These are phyloP conservation scores for Talaromyces adpressus DNA, from an alignment of 495 filamentous ascomycete genomes.

Conservation along the genomic window DNA sequence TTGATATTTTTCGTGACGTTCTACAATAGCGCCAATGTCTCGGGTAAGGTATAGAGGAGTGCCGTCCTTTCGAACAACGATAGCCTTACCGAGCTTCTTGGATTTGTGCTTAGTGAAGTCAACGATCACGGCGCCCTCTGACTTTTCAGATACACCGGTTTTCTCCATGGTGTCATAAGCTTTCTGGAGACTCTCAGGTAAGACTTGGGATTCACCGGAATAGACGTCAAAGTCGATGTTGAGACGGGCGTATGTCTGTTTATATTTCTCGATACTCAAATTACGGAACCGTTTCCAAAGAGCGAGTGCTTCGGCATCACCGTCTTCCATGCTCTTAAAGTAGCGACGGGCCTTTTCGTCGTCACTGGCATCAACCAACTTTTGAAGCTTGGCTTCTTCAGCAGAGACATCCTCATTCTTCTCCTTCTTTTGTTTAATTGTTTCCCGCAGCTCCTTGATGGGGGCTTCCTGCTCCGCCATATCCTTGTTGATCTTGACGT, in stretches of 20 bases:
- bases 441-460: slow-evolving; percentile 50
- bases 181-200: slow-evolving; percentile 69
- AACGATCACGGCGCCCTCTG: slow-evolving; percentile 82
- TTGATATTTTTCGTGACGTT: slow-evolving; percentile 54
- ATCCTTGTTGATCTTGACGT: slow-evolving; percentile 55
- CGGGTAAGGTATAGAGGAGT: slow-evolving; percentile 64
- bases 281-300: slow-evolving; percentile 86
- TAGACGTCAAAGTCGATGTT: slow-evolving; percentile 95
- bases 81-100: slow-evolving; percentile 62
- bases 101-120: slow-evolving; percentile 71
- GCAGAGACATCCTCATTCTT: slow-evolving; percentile 38
- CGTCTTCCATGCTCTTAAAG: slow-evolving; percentile 88
- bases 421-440: slow-evolving; percentile 46
- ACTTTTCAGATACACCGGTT: slow-evolving; percentile 67
- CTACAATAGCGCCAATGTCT: slow-evolving; percentile 61
- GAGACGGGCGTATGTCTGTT: slow-evolving; percentile 70
- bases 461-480: slow-evolving; percentile 44
- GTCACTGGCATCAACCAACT: slow-evolving; percentile 47
- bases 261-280: slow-evolving; percentile 80
- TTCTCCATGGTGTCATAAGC: slow-evolving; percentile 58
- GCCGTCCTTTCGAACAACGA: slow-evolving; percentile 63
- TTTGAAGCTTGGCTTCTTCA: slow-evolving; percentile 42
- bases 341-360: slow-evolving; percentile 66
- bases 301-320: slow-evolving; percentile 66
- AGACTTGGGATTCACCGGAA: slow-evolving; percentile 88